These are phyloP conservation scores for Solanum neorickii DNA, from an alignment of 257 asterid species.

Conservation along the genomic window DNA sequence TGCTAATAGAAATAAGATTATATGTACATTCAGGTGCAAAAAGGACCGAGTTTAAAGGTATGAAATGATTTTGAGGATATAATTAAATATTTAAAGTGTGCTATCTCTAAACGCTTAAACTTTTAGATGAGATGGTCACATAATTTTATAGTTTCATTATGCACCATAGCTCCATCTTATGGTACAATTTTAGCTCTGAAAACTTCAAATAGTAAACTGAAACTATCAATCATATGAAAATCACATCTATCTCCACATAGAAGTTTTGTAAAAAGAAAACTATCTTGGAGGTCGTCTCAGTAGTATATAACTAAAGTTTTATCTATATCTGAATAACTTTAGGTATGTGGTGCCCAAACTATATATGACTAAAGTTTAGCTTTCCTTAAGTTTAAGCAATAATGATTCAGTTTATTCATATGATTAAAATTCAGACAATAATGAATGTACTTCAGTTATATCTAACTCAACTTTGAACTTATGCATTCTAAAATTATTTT, in stretches of 20 bases:
- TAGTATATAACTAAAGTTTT: not conserved
- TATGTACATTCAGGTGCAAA: not conserved
- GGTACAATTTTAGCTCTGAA: not conserved
- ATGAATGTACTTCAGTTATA: not conserved
- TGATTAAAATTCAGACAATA: not conserved
- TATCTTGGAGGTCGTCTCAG: not conserved
- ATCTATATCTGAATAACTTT: not conserved
- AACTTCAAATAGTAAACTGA: no score
- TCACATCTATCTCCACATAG: no score
- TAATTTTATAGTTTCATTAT: not conserved
- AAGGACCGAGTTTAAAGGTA: not conserved
- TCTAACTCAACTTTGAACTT: not conserved
- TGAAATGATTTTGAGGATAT: not conserved
- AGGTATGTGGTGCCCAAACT: not conserved
- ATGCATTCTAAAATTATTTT: not conserved
- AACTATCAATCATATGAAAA: no score
- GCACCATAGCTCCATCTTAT: not conserved
- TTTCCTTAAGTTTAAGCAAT: not conserved
- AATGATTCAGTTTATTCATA: not conserved
- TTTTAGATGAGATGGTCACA: not conserved
- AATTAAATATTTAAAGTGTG: not conserved
- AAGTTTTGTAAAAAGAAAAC: no score
- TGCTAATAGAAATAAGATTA: not conserved
- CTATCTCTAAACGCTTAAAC: not conserved
- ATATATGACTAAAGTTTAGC: not conserved